Evolutionary conservation across 2,329 filamentous ascomycete genomes (phyloP).

Genomic region (Fusarium sp.): DNA sequence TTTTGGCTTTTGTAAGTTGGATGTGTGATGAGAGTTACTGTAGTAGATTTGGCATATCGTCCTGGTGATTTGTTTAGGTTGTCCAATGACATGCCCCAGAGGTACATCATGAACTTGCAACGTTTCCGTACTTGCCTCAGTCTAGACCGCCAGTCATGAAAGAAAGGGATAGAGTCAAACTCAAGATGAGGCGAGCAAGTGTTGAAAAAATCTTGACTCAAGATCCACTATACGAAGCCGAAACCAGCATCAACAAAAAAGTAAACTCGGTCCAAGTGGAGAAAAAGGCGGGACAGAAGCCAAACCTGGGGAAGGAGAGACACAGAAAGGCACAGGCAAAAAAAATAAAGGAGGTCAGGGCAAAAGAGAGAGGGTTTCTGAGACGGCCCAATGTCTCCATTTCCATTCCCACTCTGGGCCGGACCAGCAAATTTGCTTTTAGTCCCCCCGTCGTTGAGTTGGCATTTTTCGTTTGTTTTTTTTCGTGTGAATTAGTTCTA

Average conservation of each 20-base stretch:
- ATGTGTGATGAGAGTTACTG: background rate
- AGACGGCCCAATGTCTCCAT: constrained; percentile 15
- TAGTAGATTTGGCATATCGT: background rate
- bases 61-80: background rate
- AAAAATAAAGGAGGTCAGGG: constrained; percentile 3
- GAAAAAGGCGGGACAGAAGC: background rate
- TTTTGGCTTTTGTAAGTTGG: background rate
- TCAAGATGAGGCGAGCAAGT: constrained; percentile 16
- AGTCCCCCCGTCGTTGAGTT: constrained; percentile 3
- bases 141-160: constrained; percentile 1
- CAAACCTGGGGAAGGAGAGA: background rate
- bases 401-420: constrained; percentile 18
- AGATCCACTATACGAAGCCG: constrained; percentile 5
- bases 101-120: constrained; percentile 21
- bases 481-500: background rate
- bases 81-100: background rate
- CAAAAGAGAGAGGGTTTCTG: background rate
- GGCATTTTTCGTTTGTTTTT: background rate
- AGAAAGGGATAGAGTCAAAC: constrained; percentile 11
- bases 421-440: constrained; percentile 1
- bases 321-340: background rate
- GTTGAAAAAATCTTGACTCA: background rate
- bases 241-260: constrained; percentile 20
- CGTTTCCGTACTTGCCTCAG: constrained; percentile 8
- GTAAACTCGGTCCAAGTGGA: constrained; percentile 26